Percentiles rank a stretch among this genome's conserved stretches.
Evolutionary conservation across 441 rosid species (phyloP).

Genomic region (Daphne laureola): DNA sequence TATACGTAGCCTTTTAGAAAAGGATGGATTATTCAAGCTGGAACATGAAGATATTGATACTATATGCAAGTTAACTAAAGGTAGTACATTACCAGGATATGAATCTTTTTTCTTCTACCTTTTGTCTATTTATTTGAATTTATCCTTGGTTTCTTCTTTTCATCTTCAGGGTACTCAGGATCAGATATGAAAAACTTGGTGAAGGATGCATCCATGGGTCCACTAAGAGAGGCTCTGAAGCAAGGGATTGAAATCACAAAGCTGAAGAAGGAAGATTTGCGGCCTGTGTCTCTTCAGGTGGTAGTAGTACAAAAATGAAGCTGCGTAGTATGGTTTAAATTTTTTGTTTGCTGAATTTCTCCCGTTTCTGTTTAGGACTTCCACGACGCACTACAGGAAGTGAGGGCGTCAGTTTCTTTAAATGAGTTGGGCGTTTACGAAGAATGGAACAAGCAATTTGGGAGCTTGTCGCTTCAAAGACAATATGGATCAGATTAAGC

Average conservation of each 20-base stretch:
- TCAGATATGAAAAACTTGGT: slow-evolving; percentile 97
- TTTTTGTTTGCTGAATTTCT: not conserved
- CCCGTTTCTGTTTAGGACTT: slow-evolving; percentile 45
- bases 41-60: slow-evolving; percentile 51
- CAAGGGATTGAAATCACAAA: slow-evolving; percentile 77
- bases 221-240: slow-evolving; percentile 84
- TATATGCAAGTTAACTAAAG: slow-evolving; percentile 79
- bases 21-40: slow-evolving; percentile 81
- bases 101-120: not conserved
- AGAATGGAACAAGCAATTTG: slow-evolving; percentile 90
- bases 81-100: slow-evolving; percentile 24
- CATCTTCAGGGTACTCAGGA: slow-evolving; percentile 74
- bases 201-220: slow-evolving; percentile 97
- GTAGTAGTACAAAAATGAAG: slow-evolving; percentile 25
- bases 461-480: slow-evolving; percentile 56
- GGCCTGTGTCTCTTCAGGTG: slow-evolving; percentile 74
- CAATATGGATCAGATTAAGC: no score
- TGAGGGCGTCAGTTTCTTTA: slow-evolving; percentile 80
- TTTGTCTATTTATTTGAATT: slow-evolving; percentile 5
- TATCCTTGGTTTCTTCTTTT: not conserved
- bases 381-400: slow-evolving; percentile 73
- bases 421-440: slow-evolving; percentile 71
- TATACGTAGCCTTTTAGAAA: slow-evolving; percentile 57
- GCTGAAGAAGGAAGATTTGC: slow-evolving; percentile 82
- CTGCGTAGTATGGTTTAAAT: not conserved